Evolutionary conservation across 495 filamentous ascomycete genomes (phyloP).

Genomic region (Xylaria venustula): DNA sequence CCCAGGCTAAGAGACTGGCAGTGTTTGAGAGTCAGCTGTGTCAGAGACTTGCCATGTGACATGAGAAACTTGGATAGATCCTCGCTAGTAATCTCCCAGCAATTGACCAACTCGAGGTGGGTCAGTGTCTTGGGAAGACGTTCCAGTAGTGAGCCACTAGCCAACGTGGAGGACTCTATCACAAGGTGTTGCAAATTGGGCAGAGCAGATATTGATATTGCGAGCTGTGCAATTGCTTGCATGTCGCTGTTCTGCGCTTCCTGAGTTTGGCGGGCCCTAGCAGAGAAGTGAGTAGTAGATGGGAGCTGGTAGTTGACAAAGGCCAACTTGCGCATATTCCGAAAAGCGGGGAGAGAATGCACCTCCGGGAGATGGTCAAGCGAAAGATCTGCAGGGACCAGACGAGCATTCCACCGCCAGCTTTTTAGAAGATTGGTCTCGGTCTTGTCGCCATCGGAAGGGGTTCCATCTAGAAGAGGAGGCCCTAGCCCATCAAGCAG

Average conservation of each 20-base stretch:
- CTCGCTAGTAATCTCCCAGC: constrained; percentile 61
- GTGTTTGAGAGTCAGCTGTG: constrained; percentile 66
- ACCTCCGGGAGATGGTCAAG: constrained; percentile 46
- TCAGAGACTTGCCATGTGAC: constrained; percentile 60
- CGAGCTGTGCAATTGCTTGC: constrained; percentile 48
- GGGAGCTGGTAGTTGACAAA: constrained; percentile 64
- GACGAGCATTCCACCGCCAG: constrained; percentile 79
- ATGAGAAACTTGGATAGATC: constrained; percentile 59
- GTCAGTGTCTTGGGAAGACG: constrained; percentile 62
- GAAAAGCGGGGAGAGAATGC: constrained; percentile 62
- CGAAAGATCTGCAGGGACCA: constrained; percentile 50
- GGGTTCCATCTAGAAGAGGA: constrained; percentile 24
- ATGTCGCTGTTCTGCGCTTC: constrained; percentile 31
- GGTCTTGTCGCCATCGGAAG: constrained; percentile 1
- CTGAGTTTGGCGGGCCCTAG: constrained; percentile 17
- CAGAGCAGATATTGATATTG: constrained; percentile 56
- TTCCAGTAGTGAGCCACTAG: constrained; percentile 58
- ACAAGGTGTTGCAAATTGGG: constrained; percentile 60
- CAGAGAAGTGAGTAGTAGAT: constrained; percentile 29
- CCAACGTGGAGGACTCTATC: constrained; percentile 65
- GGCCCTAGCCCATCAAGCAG: constrained; percentile 56
- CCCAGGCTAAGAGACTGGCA: constrained; percentile 72
- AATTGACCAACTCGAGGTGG: constrained; percentile 71
- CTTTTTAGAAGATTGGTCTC: constrained; percentile 48
- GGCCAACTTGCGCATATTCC: constrained; percentile 54